These are phyloP conservation scores for Fomitopsis schrenkii DNA, from an alignment of 1,284 basidiomycete species.

Conservation along the genomic window DNA sequence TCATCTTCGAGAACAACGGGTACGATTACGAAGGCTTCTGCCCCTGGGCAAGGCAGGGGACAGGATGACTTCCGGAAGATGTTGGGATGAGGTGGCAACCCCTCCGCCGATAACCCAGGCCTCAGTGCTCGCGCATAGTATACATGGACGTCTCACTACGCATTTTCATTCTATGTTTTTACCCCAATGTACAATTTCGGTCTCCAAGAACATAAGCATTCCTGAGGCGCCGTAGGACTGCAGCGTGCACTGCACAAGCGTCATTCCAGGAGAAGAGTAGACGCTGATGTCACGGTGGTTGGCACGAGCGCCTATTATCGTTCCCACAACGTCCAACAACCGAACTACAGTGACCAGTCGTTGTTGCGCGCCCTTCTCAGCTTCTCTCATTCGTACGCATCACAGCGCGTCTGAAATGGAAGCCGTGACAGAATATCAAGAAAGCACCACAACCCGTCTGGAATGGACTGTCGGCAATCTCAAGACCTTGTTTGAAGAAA, in stretches of 20 bases:
- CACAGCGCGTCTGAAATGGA: neutral
- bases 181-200: neutral
- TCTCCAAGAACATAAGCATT: too few relatives aligned
- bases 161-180: neutral
- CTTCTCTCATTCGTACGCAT: neutral
- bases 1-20: slow-evolving; percentile 6
- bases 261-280: neutral
- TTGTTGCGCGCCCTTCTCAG: neutral
- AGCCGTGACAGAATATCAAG: slow-evolving; percentile 32
- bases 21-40: slow-evolving; percentile 9
- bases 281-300: neutral
- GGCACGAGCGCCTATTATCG: neutral
- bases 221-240: too few relatives aligned
- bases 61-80: slow-evolving; percentile 83
- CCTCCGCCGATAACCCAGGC: too few relatives aligned
- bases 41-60: slow-evolving; percentile 39
- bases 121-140: neutral
- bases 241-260: too few relatives aligned
- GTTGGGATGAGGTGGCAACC: slow-evolving; percentile 31
- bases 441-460: slow-evolving; percentile 62
- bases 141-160: neutral
- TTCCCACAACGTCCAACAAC: neutral
- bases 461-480: slow-evolving; percentile 75
- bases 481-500: slow-evolving; percentile 68
- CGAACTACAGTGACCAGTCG: neutral